Conservation (phyloP, 345 rosid species). For the Acer saccharum region DNA sequence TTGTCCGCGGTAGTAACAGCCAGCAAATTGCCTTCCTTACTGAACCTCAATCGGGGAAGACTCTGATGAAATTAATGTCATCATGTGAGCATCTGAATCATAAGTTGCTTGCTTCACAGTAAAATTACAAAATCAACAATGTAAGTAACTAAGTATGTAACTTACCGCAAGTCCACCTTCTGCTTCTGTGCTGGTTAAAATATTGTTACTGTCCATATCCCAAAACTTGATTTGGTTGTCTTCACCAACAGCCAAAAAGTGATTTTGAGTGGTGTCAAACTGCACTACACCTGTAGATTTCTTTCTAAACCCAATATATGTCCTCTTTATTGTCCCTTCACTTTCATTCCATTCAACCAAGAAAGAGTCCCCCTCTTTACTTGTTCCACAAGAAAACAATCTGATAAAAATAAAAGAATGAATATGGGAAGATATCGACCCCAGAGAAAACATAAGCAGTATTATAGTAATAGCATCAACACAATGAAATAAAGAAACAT, state of each 20-base stretch:
- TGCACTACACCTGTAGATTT: constrained; percentile 66
- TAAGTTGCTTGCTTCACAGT: constrained; percentile 5
- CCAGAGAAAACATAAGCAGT: neutral
- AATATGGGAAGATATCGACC: neutral
- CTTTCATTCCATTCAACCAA: constrained; percentile 97
- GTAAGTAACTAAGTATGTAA: constrained; percentile 18
- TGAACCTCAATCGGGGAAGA: constrained; percentile 79
- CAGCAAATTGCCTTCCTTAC: constrained; percentile 86
- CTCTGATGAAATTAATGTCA: constrained; percentile 42
- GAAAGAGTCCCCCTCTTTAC: constrained; percentile 82
- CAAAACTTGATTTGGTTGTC: constrained; percentile 86
- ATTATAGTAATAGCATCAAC: neutral
- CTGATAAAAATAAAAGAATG: constrained; percentile 36
- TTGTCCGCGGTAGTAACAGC: constrained; percentile 85
- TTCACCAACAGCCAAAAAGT: constrained; percentile 89
- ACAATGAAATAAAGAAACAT: constrained; percentile 7
- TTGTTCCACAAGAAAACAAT: constrained; percentile 90
- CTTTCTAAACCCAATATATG: constrained; percentile 66
- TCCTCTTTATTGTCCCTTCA: constrained; percentile 87
- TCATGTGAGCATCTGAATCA: constrained; percentile 2
- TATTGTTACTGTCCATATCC: constrained; percentile 77
- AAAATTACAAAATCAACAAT: constrained; percentile 18
- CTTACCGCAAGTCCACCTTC: constrained; percentile 92
- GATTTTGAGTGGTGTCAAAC: constrained; percentile 86
- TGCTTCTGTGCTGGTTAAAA: constrained; percentile 65